Conservation (phyloP, 2,329 filamentous ascomycete genomes). For the Botrytis medusae region DNA sequence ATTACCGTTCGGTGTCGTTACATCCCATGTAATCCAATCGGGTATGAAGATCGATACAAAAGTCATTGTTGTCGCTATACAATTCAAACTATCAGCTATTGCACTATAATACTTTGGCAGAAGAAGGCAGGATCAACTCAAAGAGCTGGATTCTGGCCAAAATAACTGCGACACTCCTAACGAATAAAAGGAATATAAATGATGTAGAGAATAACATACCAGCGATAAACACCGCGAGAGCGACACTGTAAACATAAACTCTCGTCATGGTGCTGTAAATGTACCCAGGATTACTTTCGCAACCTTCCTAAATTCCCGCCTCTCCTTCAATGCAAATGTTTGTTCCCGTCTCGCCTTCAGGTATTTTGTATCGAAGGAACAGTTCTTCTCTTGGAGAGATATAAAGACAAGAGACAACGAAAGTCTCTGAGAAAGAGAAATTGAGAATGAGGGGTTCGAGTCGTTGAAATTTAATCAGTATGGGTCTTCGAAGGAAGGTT, state of each 20-base stretch:
- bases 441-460: background rate
- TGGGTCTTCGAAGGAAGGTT: background rate
- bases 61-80: slow-evolving; percentile 72
- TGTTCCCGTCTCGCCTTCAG: slow-evolving; percentile 20
- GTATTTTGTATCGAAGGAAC: background rate
- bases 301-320: slow-evolving; percentile 17
- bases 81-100: slow-evolving; percentile 14
- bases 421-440: background rate
- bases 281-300: background rate
- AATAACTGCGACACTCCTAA: background rate
- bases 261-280: slow-evolving; percentile 43
- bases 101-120: background rate
- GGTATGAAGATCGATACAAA: slow-evolving; percentile 68
- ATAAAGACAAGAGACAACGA: background rate
- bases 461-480: background rate
- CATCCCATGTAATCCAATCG: slow-evolving; percentile 67
- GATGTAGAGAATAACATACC: slow-evolving; percentile 41
- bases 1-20: slow-evolving; percentile 48
- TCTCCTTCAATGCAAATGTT: slow-evolving; percentile 22
- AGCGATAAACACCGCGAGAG: slow-evolving; percentile 45
- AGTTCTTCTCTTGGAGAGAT: background rate
- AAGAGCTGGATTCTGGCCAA: background rate
- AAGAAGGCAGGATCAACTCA: background rate
- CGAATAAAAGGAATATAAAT: background rate
- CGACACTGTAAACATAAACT: slow-evolving; percentile 44